These are phyloP conservation scores for Schwanniomyces pseudopolymorphus DNA, from an alignment of 805 yeast species.

Conservation along the genomic window DNA sequence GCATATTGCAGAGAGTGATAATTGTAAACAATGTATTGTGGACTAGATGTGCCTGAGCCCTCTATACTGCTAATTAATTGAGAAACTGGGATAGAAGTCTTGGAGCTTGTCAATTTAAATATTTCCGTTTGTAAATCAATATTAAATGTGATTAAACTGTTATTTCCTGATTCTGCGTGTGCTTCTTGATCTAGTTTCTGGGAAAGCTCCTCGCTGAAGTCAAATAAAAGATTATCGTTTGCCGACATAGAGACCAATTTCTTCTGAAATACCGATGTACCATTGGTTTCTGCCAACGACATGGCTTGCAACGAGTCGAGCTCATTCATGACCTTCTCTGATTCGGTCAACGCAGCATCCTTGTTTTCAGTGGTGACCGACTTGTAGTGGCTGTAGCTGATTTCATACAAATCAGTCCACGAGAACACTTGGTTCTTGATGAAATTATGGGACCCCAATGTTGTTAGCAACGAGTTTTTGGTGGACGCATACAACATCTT, in stretches of 20 bases:
- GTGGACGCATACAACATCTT: conserved; percentile 96
- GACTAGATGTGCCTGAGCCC: conserved; percentile 33
- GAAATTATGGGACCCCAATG: conserved; percentile 65
- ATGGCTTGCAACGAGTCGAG: conserved; percentile 39
- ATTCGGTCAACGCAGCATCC: conserved; percentile 53
- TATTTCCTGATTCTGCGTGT: conserved; percentile 9
- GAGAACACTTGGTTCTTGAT: conserved; percentile 39
- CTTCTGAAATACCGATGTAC: conserved; percentile 17
- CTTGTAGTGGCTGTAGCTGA: conserved; percentile 49
- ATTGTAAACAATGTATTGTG: conserved; percentile 56
- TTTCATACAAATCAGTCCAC: conserved; percentile 57
- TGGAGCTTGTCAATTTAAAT: conserved; percentile 21
- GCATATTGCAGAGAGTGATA: conserved; percentile 38
- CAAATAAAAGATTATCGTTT: conserved; percentile 19
- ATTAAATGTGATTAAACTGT: conserved; percentile 46
- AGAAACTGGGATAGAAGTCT: conserved; percentile 15
- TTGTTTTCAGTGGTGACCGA: conserved; percentile 15
- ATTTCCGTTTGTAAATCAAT: conserved; percentile 52
- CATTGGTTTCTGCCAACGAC: conserved; percentile 20
- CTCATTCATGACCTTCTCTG: conserved; percentile 52
- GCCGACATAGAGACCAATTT: conserved; percentile 37
- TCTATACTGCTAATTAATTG: conserved; percentile 20
- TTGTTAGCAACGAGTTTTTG: conserved; percentile 70
- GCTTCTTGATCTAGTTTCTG: conserved; percentile 21
- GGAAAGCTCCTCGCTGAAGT: conserved; percentile 26